Conservation (phyloP, 768 basidiomycete genomes). For the Boletus pseudopeckii region DNA sequence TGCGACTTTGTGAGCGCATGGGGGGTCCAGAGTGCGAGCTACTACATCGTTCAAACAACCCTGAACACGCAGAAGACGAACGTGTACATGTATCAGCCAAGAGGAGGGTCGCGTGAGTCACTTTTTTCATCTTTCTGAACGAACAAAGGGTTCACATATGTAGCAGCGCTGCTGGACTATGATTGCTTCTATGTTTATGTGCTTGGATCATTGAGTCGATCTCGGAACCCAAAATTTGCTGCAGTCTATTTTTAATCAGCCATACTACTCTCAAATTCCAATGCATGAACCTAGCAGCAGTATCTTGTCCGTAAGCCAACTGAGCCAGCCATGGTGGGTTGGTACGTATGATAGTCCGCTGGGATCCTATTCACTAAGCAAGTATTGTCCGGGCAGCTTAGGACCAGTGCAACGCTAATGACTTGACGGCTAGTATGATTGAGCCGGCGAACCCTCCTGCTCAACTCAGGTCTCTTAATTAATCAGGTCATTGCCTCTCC, state of each 20-base stretch:
- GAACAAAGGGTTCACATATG: constrained; percentile 1
- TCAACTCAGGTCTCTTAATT: constrained; percentile 1
- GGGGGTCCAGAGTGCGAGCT: constrained; percentile 29
- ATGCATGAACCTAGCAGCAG: not conserved
- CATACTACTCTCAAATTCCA: not conserved
- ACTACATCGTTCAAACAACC: not conserved
- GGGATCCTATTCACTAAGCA: not conserved
- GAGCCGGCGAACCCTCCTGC: not conserved
- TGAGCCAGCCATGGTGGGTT: not conserved
- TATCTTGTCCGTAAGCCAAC: not conserved
- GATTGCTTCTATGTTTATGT: not conserved
- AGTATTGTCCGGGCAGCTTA: not conserved
- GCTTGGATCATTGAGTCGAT: constrained; percentile 4
- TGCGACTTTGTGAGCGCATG: constrained; percentile 29
- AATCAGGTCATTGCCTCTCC: not conserved
- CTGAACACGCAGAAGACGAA: constrained; percentile 3
- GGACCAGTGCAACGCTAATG: not conserved
- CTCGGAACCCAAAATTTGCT: constrained; percentile 4
- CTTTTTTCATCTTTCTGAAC: not conserved
- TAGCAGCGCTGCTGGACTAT: constrained; percentile 19
- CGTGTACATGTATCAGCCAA: constrained; percentile 7
- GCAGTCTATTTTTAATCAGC: constrained; percentile 10
- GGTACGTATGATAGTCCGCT: not conserved
- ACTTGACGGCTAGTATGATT: not conserved
- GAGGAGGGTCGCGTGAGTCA: constrained; percentile 25